Evolutionary conservation across 2,329 filamentous ascomycete genomes (phyloP).

Genomic region (Ophiostoma himal-ulmi): DNA sequence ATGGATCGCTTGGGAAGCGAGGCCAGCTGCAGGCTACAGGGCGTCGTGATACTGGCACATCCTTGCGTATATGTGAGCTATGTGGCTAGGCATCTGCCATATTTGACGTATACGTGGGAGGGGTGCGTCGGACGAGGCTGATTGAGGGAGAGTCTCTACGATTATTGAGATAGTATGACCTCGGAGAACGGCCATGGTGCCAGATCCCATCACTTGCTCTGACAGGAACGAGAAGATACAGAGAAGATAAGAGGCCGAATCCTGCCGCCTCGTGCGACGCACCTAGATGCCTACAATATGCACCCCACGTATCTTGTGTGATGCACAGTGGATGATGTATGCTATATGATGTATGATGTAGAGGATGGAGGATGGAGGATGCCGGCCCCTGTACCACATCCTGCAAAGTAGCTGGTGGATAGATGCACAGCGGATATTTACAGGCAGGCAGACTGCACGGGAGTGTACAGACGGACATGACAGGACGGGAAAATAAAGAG

Average conservation of each 20-base stretch:
- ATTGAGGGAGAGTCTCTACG: neutral
- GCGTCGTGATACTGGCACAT: neutral
- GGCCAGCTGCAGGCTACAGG: neutral
- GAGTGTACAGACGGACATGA: neutral
- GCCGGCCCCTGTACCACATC: neutral
- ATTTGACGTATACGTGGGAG: too few species aligned
- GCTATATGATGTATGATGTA: neutral
- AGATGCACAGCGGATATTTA: neutral
- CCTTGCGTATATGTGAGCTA: neutral
- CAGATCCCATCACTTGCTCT: too few species aligned
- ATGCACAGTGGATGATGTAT: too few species aligned
- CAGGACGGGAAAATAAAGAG: constrained; percentile 1
- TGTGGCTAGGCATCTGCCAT: neutral
- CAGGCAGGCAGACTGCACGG: neutral
- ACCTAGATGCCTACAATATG: too few species aligned
- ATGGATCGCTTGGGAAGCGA: constrained; percentile 4
- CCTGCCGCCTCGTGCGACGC: neutral
- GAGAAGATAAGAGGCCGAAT: neutral
- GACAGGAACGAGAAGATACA: neutral
- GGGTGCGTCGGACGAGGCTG: neutral
- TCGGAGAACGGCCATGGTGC: neutral
- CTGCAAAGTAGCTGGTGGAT: neutral
- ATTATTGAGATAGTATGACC: neutral
- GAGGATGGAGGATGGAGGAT: neutral
- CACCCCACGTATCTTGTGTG: too few species aligned